These are phyloP conservation scores for Citrullus colocynthis DNA, from an alignment of 306 rosid genomes.

Conservation along the genomic window DNA sequence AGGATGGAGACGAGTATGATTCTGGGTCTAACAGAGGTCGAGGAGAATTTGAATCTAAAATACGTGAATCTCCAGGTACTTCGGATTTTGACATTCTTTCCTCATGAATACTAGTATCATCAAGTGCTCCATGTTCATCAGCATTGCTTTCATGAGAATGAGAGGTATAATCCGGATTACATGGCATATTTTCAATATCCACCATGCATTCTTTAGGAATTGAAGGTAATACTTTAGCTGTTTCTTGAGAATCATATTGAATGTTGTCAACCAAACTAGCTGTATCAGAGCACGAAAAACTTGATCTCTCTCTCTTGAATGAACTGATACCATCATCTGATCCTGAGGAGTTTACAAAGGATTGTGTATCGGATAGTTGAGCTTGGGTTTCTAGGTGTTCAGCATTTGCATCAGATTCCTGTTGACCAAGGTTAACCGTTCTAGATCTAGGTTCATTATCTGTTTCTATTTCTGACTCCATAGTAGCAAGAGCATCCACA, in stretches of 20 bases:
- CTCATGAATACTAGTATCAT: conserved; percentile 19
- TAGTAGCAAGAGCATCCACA: conserved; percentile 62
- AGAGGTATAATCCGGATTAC: conserved; percentile 19
- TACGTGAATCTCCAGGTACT: conserved; percentile 26
- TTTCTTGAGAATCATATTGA: conserved; percentile 26
- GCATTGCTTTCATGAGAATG: conserved; percentile 19
- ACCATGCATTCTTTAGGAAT: conserved; percentile 19
- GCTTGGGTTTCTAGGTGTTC: conserved; percentile 37
- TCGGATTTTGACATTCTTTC: conserved; percentile 23
- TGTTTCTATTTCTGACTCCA: conserved; percentile 61
- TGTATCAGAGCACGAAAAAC: conserved; percentile 37
- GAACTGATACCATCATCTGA: conserved; percentile 54
- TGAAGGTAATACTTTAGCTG: conserved; percentile 23
- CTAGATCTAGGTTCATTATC: conserved; percentile 44
- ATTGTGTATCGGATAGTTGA: conserved; percentile 48
- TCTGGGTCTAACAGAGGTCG: conserved; percentile 24
- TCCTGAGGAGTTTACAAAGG: conserved; percentile 44
- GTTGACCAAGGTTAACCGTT: conserved; percentile 21
- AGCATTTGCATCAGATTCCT: conserved; percentile 35
- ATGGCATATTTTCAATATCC: conserved; percentile 24
- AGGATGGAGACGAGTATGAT: conserved; percentile 13
- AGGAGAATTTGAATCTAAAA: conserved; percentile 19
- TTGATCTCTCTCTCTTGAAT: conserved; percentile 32
- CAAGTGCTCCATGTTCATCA: conserved; percentile 17
- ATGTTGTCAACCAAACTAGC: conserved; percentile 31